A percentile compares a stretch with the other conserved stretches of the same genome.
These are phyloP conservation scores for Candida krabiensis DNA, from an alignment of 805 yeast species.

Conservation along the genomic window DNA sequence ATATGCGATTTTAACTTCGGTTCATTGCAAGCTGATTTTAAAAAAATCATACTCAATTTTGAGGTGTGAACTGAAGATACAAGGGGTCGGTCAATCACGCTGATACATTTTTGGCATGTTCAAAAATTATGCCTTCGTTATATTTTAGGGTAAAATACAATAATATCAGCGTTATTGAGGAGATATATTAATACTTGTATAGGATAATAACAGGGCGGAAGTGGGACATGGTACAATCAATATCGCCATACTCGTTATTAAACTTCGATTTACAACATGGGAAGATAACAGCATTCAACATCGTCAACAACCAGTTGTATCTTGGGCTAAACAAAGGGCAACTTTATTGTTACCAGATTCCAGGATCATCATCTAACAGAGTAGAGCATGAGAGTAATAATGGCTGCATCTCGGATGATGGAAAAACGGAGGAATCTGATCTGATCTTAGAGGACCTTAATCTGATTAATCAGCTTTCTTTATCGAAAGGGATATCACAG, in stretches of 20 bases:
- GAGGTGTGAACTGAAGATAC: no score
- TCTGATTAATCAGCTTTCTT: slow-evolving; percentile 13
- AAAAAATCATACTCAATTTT: no score
- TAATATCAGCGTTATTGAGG: no score
- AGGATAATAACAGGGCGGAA: no score
- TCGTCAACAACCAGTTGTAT: slow-evolving; percentile 18
- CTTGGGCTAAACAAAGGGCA: slow-evolving; percentile 22
- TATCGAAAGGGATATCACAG: slow-evolving; percentile 28
- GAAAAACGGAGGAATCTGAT: slow-evolving; percentile 1
- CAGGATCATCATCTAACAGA: slow-evolving; percentile 1
- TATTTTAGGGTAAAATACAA: no score
- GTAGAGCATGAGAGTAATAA: neutral
- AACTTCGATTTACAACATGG: slow-evolving; percentile 11
- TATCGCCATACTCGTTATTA: slow-evolving; percentile 17
- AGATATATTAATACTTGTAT: no score
- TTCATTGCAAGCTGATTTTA: no score
- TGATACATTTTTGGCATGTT: no score
- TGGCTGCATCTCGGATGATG: slow-evolving; percentile 1
- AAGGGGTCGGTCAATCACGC: no score
- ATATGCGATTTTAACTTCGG: no score
- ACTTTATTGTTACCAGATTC: slow-evolving; percentile 21
- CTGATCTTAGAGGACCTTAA: slow-evolving; percentile 18
- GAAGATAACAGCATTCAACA: slow-evolving; percentile 20
- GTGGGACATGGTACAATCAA: slow-evolving; percentile 21
- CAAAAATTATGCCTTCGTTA: no score